Evolutionary conservation across 2,329 filamentous ascomycete species (phyloP), one percentile per base, ranked within the genome.

Genomic region (Aureobasidium melanogenum): DNA sequence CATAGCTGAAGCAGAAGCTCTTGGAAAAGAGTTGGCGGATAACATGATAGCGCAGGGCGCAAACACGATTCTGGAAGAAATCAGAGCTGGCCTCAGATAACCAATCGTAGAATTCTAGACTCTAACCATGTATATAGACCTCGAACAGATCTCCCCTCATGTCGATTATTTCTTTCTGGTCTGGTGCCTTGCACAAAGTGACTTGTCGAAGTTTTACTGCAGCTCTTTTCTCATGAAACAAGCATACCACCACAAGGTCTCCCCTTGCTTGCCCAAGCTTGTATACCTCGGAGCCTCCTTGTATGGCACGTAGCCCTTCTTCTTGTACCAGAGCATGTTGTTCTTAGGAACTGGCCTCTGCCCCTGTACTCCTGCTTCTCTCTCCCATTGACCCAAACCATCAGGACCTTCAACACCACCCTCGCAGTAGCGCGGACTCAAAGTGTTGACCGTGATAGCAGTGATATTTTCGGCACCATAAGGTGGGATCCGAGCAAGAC

Each of bases 11-110:
- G 90, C 91, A 0, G 87, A 93, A 58, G 79, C 79, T 43, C 85
- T 95, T 71, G 92, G 92, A 43, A 80, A 82, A 72, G 80, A 81
- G 47, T 80, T 94, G 52, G 91, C 91, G 5, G 76, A 83, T 68
- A 81, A 85, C 57, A 74, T 97, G 71, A 80, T 91, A 26, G 81
- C 83, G 58, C 82, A 82, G 65, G 92, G 92, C 14, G 92, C 91
- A 10, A 86, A 85, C 65, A 85, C 83, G 72, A 96, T 97, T 65
- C 75, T 97, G 64, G 84, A 92, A 67, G 84, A 82, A 38, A 60
- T 60, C 46, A 60, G 54, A 46, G 41, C 54, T 24, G 54, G 51
- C 26, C 51, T 55, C 38, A 43, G 51, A 43, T 55, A 32, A 55
- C 24, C 2, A 1, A 32, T 24, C 8, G 2, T 26, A 19, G 1